phyloP scores from a whole-genome alignment of 495 filamentous ascomycete species.

The Achaetomiella virescens region DNA sequence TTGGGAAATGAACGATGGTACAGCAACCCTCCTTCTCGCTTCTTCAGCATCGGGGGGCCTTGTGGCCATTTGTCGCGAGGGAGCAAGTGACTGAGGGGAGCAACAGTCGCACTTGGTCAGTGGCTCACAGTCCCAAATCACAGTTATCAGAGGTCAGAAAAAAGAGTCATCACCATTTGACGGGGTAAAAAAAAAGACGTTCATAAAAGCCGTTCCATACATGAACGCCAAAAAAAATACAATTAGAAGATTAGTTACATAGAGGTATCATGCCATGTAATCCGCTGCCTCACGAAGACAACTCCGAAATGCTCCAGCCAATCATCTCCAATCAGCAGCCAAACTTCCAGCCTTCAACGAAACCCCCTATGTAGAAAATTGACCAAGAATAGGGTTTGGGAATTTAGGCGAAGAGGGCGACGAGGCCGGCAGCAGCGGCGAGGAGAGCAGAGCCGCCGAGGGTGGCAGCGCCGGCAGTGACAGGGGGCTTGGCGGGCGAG shows the following conservation, averaged over 20 bases:
- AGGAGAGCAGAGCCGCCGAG: slow-evolving; percentile 37
- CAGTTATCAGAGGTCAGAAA: too few relatives aligned
- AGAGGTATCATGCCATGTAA: slow-evolving; percentile 30
- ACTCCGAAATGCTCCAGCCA: slow-evolving; percentile 12
- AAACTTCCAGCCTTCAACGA: slow-evolving; percentile 17
- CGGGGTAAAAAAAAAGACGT: slow-evolving; percentile 15
- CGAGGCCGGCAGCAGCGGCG: slow-evolving; percentile 47
- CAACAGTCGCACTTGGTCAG: too few relatives aligned
- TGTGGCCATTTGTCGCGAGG: too few relatives aligned
- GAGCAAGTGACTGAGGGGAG: too few relatives aligned
- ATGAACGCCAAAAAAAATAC: slow-evolving; percentile 26
- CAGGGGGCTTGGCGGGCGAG: slow-evolving; percentile 24
- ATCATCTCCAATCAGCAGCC: slow-evolving; percentile 1
- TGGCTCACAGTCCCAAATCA: too few relatives aligned
- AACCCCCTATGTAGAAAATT: slow-evolving; percentile 20
- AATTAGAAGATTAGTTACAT: slow-evolving; percentile 46
- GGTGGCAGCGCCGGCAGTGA: slow-evolving; percentile 6
- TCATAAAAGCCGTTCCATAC: slow-evolving; percentile 17
- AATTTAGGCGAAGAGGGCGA: slow-evolving; percentile 49
- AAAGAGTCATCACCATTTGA: neutral
- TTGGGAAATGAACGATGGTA: neutral
- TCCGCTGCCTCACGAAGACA: neutral
- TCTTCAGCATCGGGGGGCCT: too few relatives aligned
- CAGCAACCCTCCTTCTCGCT: neutral
- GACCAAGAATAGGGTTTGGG: neutral